phyloP scores from a whole-genome alignment of 192 early-diverging fungal species.

The Backusella mclennaniae region DNA sequence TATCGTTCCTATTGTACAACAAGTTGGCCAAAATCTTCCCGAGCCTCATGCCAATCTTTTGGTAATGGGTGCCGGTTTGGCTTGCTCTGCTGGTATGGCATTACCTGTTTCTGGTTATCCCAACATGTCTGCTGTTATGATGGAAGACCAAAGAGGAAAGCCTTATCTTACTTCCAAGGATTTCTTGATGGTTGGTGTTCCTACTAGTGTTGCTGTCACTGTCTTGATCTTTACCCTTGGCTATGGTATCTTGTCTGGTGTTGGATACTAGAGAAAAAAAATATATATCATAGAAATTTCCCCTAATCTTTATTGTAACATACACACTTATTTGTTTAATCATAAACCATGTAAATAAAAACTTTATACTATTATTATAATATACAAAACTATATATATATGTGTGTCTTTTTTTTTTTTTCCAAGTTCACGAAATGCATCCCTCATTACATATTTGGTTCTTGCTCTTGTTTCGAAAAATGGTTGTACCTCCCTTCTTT shows the following conservation, averaged over 20 bases:
- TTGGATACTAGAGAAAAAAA: constrained; percentile 27
- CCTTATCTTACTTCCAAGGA: constrained; percentile 65
- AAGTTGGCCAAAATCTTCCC: constrained; percentile 63
- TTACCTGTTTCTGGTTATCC: constrained; percentile 77
- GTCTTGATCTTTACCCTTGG: constrained; percentile 56
- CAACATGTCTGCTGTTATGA: constrained; percentile 74
- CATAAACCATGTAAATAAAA: not conserved
- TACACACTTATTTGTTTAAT: not conserved
- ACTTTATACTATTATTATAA: not conserved
- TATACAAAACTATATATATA: not conserved
- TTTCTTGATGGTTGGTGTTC: constrained; percentile 65
- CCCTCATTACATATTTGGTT: not conserved
- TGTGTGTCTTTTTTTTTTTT: not conserved
- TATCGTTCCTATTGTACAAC: constrained; percentile 70
- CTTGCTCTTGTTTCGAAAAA: no score
- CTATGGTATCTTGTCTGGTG: constrained; percentile 56
- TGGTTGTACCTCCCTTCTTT: no score
- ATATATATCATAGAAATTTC: constrained; percentile 16
- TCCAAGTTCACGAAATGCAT: not conserved
- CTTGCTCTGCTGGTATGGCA: constrained; percentile 39
- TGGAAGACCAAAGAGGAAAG: constrained; percentile 63
- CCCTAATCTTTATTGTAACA: constrained; percentile 12
- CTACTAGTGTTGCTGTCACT: constrained; percentile 55
- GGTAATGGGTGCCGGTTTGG: constrained; percentile 67
- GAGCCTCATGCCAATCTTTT: constrained; percentile 66